These are phyloP conservation scores for Heterococcus sp. DNA, from an alignment of 108 stramenopile genomes.

Conservation along the genomic window DNA sequence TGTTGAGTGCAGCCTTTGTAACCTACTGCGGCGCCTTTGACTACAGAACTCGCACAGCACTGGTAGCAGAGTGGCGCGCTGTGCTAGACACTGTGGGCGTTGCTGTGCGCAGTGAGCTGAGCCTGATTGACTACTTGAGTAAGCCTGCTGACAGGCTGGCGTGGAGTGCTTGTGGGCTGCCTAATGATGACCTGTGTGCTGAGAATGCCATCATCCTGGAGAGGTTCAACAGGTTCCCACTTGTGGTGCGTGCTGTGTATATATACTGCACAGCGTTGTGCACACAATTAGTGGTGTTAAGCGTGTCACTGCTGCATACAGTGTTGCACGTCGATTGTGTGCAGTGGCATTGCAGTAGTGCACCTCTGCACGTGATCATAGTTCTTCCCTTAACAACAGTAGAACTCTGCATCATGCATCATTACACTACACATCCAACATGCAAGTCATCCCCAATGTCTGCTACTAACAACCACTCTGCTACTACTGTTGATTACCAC, in stretches of 20 bases:
- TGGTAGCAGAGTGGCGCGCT: not conserved
- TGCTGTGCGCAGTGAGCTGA: conserved; percentile 73
- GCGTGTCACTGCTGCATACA: no score
- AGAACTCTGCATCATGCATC: no score
- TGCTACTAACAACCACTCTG: no score
- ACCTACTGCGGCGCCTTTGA: conserved; percentile 92
- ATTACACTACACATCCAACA: no score
- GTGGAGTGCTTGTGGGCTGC: conserved; percentile 84
- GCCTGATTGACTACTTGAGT: conserved; percentile 81
- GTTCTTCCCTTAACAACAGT: no score
- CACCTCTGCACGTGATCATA: no score
- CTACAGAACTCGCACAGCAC: conserved; percentile 54
- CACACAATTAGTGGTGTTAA: no score
- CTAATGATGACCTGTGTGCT: conserved; percentile 79
- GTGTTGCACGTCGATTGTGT: no score
- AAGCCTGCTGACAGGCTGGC: conserved; percentile 72
- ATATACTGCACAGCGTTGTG: no score
- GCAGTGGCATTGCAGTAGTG: no score
- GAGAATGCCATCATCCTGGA: conserved; percentile 94
- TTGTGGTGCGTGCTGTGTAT: no score
- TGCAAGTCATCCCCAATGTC: no score
- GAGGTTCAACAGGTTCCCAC: conserved; percentile 56
- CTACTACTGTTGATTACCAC: not conserved
- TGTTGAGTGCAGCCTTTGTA: conserved; percentile 85
- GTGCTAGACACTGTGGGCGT: conserved; percentile 72